Percentiles rank a stretch among this genome's conserved stretches.
These are phyloP conservation scores for Rosa lucieae DNA, from an alignment of 306 rosid genomes.

Conservation along the genomic window DNA sequence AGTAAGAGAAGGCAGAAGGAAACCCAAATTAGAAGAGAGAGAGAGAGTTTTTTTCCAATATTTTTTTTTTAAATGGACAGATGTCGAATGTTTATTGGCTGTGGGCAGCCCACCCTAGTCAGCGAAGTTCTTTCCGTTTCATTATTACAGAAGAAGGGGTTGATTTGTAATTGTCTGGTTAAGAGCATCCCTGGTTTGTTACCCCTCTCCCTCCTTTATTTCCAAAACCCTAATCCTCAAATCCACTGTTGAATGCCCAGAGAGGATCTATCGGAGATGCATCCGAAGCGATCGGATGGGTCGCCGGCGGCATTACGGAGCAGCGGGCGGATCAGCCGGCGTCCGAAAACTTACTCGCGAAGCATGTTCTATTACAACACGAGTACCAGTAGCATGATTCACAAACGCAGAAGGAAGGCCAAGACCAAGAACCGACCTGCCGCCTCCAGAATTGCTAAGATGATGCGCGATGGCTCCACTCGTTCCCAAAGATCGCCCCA, in stretches of 20 bases:
- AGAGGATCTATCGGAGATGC: conserved; percentile 32
- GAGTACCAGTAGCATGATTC: conserved; percentile 24
- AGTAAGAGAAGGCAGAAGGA: too few species aligned
- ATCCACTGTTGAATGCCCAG: neutral
- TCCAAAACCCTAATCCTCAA: conserved; percentile 17
- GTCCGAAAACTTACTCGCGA: conserved; percentile 56
- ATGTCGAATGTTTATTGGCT: too few species aligned
- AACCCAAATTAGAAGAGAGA: too few species aligned
- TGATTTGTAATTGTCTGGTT: too few species aligned
- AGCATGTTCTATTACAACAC: conserved; percentile 40
- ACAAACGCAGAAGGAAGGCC: conserved; percentile 43
- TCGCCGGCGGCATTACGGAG: conserved; percentile 57
- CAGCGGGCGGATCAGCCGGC: conserved; percentile 68
- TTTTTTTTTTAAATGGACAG: too few species aligned
- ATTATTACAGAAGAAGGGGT: too few species aligned
- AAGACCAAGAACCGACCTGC: conserved; percentile 73
- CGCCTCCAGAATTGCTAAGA: conserved; percentile 77
- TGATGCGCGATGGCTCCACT: conserved; percentile 19
- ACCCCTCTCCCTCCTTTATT: neutral
- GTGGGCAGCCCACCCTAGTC: too few species aligned
- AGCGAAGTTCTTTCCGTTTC: too few species aligned
- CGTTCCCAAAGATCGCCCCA: neutral
- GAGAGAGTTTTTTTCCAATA: too few species aligned
- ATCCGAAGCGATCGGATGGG: conserved; percentile 73
- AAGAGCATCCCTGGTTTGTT: too few species aligned